phyloP scores from a whole-genome alignment of 148 eudicot species.

The Rhododendron ovatum region DNA sequence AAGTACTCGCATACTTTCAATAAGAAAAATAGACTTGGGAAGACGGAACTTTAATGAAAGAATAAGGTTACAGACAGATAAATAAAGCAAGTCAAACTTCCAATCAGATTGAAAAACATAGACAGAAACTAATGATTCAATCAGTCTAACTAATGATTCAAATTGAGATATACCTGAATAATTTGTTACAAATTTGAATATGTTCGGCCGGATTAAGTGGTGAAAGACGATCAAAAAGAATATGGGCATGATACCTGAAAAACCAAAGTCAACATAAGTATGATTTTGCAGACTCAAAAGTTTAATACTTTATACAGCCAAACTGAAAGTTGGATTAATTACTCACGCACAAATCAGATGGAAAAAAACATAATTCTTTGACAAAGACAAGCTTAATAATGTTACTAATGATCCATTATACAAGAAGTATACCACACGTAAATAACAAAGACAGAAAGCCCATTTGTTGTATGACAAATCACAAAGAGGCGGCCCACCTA shows the following conservation, averaged over 20 bases:
- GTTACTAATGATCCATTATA: neutral
- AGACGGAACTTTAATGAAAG: neutral
- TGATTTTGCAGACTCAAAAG: neutral
- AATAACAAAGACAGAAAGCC: neutral
- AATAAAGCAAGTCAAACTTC: neutral
- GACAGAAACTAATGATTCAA: neutral
- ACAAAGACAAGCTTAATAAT: neutral
- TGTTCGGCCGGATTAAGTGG: conserved; percentile 78
- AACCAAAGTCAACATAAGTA: neutral
- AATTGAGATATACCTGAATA: conserved; percentile 60
- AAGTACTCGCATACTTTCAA: neutral
- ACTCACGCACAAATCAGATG: too few relatives aligned
- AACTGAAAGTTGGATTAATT: neutral
- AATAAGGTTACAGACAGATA: neutral
- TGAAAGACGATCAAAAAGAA: conserved; percentile 75
- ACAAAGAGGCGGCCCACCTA: neutral
- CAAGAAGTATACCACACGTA: neutral
- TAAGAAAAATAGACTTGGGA: neutral
- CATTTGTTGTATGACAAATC: neutral
- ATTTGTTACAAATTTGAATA: conserved; percentile 55
- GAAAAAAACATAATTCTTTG: neutral
- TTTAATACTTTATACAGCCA: neutral
- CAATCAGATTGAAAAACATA: neutral
- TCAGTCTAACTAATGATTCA: neutral
- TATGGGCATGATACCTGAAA: conserved; percentile 81